Percentiles rank a stretch among this genome's conserved stretches.
phyloP scores from a whole-genome alignment of 2,329 filamentous ascomycete genomes.

The Teratosphaeria destructans region DNA sequence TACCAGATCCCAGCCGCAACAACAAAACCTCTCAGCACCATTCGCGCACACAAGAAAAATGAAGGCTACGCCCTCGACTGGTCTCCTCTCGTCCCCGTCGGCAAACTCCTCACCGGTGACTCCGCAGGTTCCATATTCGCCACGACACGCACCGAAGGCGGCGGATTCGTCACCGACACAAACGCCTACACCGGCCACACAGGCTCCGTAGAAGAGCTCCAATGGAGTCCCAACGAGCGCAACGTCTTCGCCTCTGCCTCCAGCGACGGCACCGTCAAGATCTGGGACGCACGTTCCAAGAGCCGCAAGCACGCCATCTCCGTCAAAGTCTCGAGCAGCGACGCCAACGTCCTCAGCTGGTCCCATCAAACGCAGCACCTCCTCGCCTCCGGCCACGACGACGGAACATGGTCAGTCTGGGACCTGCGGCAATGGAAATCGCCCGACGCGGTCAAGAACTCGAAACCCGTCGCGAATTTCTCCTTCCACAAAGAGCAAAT shows the following conservation, averaged over 20 bases:
- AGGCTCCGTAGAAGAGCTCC: conserved; percentile 82
- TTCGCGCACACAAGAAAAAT: conserved; percentile 72
- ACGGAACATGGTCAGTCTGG: conserved; percentile 93
- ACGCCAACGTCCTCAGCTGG: conserved; percentile 97
- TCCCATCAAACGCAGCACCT: conserved; percentile 79
- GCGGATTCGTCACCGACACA: conserved; percentile 79
- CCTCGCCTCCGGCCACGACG: conserved; percentile 83
- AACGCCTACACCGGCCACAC: conserved; percentile 75
- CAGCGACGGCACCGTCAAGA: conserved; percentile 85
- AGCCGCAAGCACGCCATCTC: conserved; percentile 78
- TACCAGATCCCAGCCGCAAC: conserved; percentile 68
- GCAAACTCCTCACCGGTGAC: conserved; percentile 85
- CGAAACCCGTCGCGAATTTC: conserved; percentile 83
- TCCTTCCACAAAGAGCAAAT: conserved; percentile 94
- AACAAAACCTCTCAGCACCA: conserved; percentile 77
- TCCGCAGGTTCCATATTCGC: conserved; percentile 81
- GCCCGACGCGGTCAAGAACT: conserved; percentile 36
- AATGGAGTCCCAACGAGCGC: conserved; percentile 89
- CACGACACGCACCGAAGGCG: conserved; percentile 76
- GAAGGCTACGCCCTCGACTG: conserved; percentile 98
- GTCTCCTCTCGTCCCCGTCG: conserved; percentile 70
- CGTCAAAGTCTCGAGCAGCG: conserved; percentile 69
- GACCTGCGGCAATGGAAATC: conserved; percentile 89
- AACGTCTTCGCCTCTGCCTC: conserved; percentile 93
- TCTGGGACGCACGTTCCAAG: conserved; percentile 93